phyloP scores from a whole-genome alignment of 805 yeast genomes.

The Maudiozyma barnettii region DNA sequence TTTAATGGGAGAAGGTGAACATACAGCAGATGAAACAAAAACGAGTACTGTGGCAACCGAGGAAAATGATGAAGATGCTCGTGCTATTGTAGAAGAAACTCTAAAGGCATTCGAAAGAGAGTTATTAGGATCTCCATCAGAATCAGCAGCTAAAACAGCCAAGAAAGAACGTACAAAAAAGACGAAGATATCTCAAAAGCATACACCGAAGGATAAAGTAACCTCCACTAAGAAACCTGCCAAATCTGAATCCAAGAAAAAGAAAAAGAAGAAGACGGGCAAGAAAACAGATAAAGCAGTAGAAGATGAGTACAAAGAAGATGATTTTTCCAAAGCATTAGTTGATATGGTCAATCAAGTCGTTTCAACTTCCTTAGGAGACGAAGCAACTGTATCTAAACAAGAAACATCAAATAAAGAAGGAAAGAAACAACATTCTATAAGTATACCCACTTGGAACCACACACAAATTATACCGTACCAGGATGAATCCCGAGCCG shows the following conservation, averaged over 20 bases:
- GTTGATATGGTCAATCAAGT: conserved; percentile 50
- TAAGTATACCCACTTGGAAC: neutral
- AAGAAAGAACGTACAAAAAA: conserved; percentile 1
- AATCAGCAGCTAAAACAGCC: conserved; percentile 3
- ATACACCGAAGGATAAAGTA: conserved; percentile 1
- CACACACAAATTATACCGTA: neutral
- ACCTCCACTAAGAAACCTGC: conserved; percentile 9
- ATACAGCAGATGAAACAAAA: conserved; percentile 2
- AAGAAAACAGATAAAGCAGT: conserved; percentile 4
- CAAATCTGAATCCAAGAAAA: conserved; percentile 10
- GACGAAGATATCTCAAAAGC: neutral
- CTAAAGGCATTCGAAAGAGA: conserved; percentile 28
- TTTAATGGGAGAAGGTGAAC: conserved; percentile 18
- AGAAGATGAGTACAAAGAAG: conserved; percentile 10
- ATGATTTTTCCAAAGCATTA: conserved; percentile 42
- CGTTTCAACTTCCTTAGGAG: conserved; percentile 31
- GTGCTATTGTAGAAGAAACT: conserved; percentile 28
- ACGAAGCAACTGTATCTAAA: neutral
- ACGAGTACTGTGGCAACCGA: neutral
- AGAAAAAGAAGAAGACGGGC: conserved; percentile 18
- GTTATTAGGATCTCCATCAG: conserved; percentile 12
- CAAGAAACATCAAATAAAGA: neutral
- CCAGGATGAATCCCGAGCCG: neutral
- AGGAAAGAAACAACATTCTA: neutral
- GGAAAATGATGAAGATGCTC: conserved; percentile 24